Evolutionary conservation across 192 early-diverging fungal genomes (phyloP).

Genomic region (Spinellus fusiger): DNA sequence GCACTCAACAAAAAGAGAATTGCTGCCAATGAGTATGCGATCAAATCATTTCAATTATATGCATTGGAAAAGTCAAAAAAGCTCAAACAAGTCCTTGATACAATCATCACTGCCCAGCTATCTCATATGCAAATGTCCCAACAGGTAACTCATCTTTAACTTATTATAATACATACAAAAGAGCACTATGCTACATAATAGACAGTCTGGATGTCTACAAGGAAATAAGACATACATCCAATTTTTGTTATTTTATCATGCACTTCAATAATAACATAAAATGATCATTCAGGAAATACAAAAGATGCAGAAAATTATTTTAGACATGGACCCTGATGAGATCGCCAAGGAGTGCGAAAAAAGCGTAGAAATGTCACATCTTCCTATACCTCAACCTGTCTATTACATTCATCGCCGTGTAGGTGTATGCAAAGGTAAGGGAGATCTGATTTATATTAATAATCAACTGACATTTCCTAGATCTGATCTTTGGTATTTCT

Average conservation of each 20-base stretch:
- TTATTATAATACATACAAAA: constrained; percentile 1
- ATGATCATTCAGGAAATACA: background rate
- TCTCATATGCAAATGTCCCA: background rate
- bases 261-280: background rate
- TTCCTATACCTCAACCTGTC: constrained; percentile 5
- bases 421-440: constrained; percentile 27
- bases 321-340: background rate
- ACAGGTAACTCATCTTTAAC: no score
- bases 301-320: background rate
- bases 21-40: constrained; percentile 2
- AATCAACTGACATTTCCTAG: constrained; percentile 5
- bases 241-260: background rate
- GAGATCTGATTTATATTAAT: background rate
- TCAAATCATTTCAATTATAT: background rate
- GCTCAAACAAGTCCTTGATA: background rate
- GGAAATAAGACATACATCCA: no score
- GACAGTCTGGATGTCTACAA: background rate
- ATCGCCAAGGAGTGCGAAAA: background rate
- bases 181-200: background rate
- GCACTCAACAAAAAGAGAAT: background rate
- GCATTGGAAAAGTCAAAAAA: background rate
- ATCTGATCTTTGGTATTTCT: constrained; percentile 32
- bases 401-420: constrained; percentile 21
- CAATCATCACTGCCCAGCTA: constrained; percentile 1
- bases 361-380: background rate